Base-by-base conservation (phyloP, 2,329 filamentous ascomycete genomes). In the Venturiaceae sp. region DNA sequence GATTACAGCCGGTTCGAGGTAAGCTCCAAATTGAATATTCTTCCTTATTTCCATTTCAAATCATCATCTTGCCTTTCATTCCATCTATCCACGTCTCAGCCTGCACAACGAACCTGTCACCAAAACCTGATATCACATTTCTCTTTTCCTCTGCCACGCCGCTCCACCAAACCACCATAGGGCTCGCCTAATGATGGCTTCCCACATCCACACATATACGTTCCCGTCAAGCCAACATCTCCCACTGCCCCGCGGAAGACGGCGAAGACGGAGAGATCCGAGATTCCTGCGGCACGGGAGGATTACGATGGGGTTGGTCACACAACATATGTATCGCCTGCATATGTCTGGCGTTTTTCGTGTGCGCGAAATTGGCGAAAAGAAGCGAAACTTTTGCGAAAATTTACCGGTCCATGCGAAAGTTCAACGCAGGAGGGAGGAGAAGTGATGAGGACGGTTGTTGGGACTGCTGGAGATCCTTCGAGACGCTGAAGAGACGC, bases 1-100 rank as follows among this genome's bases (percentile, higher is more conserved):
- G 16, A 75, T 88, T 23, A 87, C 83, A 0, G 84, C 82, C 47
- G 83, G 82, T 52, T 84, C 82, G 50, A 76, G 83, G 83, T 85
- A 72, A 30, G 58, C 28, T 21, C 14, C 13, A 19, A 1, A 16
- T 59, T 30, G 6, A 23, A 8, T 30, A 30, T 3, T 5, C 11
- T 30, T 28, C 23, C 44, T 30, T 4, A 5, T 28, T 30, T 30
- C 14, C 13, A 21, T 7, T 8, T 30, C 44, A 30, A 50, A n/a
- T n/a, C 23, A 50, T 50, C 14, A n/a, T 50, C 26, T 2, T 30
- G 26, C 13, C 16, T 50, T n/a, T n/a, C n/a, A 30, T 50, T 16
- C 23, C 13, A 50, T 30, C 44, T 30, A n/a, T 50, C 26, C 26
- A 26, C 9, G 28, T 50, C 26, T 30, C 44, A n/a, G 16, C 44